Evolutionary conservation across 257 asterid genomes (phyloP).

Genomic region (Solanum sejunctum): DNA sequence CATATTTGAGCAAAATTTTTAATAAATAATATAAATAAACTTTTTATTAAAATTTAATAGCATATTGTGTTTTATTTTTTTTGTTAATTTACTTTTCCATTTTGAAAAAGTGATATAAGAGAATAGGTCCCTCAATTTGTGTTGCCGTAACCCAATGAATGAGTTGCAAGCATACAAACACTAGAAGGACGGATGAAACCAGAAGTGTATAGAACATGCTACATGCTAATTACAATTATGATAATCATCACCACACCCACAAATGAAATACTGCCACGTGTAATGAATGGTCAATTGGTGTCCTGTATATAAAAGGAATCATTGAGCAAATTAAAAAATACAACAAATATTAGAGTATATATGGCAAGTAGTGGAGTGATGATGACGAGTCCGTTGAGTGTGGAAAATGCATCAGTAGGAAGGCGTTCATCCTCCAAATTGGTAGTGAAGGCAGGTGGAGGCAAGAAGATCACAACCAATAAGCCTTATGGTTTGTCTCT

Average conservation of each 20-base stretch:
- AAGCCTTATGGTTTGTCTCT: slow-evolving; percentile 49
- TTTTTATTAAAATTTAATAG: too few species aligned
- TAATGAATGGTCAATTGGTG: background rate
- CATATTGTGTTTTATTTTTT: too few species aligned
- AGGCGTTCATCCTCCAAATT: slow-evolving; percentile 26
- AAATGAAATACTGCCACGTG: background rate
- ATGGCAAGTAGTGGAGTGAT: slow-evolving; percentile 44
- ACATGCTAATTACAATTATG: background rate
- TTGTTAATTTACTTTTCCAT: too few species aligned
- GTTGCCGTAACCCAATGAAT: background rate
- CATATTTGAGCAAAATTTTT: too few species aligned
- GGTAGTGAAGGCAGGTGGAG: slow-evolving; percentile 51
- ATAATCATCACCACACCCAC: background rate
- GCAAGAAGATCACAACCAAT: slow-evolving; percentile 64
- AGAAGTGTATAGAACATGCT: background rate
- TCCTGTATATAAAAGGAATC: background rate
- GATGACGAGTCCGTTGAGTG: slow-evolving; percentile 51
- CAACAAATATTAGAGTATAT: background rate
- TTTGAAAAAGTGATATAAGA: background rate
- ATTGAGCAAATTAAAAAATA: background rate
- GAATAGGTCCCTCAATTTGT: background rate
- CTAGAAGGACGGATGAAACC: background rate
- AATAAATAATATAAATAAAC: too few species aligned
- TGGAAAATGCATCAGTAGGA: slow-evolving; percentile 36
- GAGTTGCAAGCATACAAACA: background rate